Conservation (phyloP, 331 rosid genomes). For the Prunus yedoensis region DNA sequence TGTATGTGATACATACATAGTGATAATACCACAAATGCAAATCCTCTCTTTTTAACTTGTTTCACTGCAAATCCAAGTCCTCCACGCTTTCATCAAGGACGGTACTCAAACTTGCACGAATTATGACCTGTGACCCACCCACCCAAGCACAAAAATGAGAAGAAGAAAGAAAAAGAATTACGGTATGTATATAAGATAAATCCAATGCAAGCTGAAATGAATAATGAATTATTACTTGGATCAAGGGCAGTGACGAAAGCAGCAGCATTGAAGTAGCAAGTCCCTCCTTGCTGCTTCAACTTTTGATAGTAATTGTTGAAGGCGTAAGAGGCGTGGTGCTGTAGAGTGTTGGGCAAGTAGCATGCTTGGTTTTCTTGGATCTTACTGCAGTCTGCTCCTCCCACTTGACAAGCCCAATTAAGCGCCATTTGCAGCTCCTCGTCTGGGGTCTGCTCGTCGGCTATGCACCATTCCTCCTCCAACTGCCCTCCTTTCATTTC, state of each 20-base stretch:
- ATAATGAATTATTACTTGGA: conserved; percentile 23
- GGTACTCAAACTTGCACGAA: conserved; percentile 36
- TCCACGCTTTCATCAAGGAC: conserved; percentile 8
- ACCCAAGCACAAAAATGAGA: not conserved
- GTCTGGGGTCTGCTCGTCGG: conserved; percentile 32
- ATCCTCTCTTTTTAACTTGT: not conserved
- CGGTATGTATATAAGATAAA: not conserved
- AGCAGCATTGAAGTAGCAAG: conserved; percentile 42
- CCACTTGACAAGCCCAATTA: conserved; percentile 34
- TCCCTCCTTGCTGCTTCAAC: conserved; percentile 30
- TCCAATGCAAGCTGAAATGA: not conserved
- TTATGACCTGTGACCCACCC: conserved; percentile 25
- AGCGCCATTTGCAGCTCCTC: conserved; percentile 31
- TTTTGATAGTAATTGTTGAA: conserved; percentile 39
- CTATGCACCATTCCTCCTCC: conserved; percentile 36
- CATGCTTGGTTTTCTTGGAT: conserved; percentile 31
- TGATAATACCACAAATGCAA: not conserved
- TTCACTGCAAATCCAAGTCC: not conserved
- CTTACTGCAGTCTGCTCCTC: conserved; percentile 39
- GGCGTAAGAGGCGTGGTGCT: conserved; percentile 35
- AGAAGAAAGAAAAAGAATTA: not conserved
- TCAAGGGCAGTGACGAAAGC: conserved; percentile 30
- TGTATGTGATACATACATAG: not conserved
- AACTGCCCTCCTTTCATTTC: conserved; percentile 26
- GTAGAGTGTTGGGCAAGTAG: conserved; percentile 24